Evolutionary conservation across 202 grass and related monocot species (phyloP).

Genomic region (Carex sylvatica): DNA sequence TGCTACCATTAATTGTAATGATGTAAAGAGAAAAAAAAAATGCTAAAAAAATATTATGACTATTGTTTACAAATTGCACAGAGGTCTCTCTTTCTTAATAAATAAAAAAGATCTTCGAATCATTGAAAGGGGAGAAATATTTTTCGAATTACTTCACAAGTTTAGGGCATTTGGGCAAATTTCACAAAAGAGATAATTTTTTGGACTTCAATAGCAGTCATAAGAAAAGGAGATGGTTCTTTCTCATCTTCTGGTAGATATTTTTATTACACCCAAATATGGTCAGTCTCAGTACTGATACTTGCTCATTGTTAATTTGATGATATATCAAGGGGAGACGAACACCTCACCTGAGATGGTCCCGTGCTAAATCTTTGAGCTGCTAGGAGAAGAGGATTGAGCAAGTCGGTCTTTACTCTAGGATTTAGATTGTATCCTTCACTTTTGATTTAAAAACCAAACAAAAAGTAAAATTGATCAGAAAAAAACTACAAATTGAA

Average conservation of each 20-base stretch:
- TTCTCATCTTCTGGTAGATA: not conserved
- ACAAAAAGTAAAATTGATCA: not conserved
- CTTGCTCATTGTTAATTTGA: not conserved
- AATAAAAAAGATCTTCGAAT: not conserved
- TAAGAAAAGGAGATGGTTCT: not conserved
- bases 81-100: not conserved
- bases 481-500: not conserved
- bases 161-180: slow-evolving; percentile 3
- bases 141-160: not conserved
- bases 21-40: not conserved
- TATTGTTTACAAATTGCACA: not conserved
- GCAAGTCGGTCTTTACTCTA: slow-evolving; percentile 48
- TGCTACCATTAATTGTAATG: not conserved
- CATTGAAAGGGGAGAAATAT: not conserved
- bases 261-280: not conserved
- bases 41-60: not conserved
- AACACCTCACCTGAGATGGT: slow-evolving; percentile 37
- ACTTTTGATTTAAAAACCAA: slow-evolving; percentile 34
- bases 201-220: not conserved
- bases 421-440: slow-evolving; percentile 35
- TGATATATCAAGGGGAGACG: not conserved
- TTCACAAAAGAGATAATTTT: not conserved
- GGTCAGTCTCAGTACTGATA: not conserved
- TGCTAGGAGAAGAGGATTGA: slow-evolving; percentile 51
- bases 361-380: slow-evolving; percentile 60